Evolutionary conservation across 768 basidiomycete genomes (phyloP), one percentile per base, ranked within the genome.

Genomic region (Pisolithus albus): DNA sequence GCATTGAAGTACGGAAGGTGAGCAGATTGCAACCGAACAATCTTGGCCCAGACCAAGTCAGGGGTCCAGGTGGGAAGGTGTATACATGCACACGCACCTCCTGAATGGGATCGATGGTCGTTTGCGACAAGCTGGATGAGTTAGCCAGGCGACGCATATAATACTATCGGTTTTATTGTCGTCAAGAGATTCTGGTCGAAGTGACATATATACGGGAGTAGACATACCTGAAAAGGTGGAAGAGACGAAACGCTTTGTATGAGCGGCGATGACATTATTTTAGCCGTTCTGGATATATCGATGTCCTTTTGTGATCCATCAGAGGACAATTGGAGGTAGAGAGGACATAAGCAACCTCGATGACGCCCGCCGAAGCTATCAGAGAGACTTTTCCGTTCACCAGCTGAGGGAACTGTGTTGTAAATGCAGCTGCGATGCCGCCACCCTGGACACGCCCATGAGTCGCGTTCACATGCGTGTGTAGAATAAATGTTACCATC

Each of bases 21-120:
- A 1, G 87, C 87, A 0, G 84, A 84, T 67, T 89, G 87, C 11
- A 87, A 70, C n/a, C 86, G 78, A 0, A 88, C 81, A 50, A 89
- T 82, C 81, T 86, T 28, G 21, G 34, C 0, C 56, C 13, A 56
- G 53, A n/a, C 19, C 13, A 21, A 16, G 19, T 19, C 1, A 36
- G 16, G 23, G 16, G 8, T 19, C 11, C 5, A 15, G 4, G 34
- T 34, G 34, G 34, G 34, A 11, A 34, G 13, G 13, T 15, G 8
- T 24, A 10, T 5, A 38, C 10, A 21, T 51, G 37, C 16, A 36
- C 43, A 52, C 62, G 36, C 46, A 74, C 79, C 65, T 81, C 78
- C 4, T 71, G 66, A 32, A 79, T 72, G 15, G 74, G 69, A 56
- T 74, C 34, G 38, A 61, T 39, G 19, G 44, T 4, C 51, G 32